phyloP scores from a whole-genome alignment of 2,329 filamentous ascomycete genomes.

The Emergomyces pasteurianus region DNA sequence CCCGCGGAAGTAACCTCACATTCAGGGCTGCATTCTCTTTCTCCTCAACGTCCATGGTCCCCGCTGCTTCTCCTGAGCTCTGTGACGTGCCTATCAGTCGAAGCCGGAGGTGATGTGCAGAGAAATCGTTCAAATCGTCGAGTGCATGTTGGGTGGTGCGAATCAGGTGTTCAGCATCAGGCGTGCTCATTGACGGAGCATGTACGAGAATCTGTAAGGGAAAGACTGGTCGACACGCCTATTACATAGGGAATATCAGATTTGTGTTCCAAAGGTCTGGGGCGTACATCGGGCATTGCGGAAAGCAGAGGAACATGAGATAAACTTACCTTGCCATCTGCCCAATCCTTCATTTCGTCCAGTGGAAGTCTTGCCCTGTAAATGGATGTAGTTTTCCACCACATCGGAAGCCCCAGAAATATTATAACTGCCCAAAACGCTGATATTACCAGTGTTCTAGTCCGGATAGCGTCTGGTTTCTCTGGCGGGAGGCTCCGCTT shows the following conservation, averaged over 20 bases:
- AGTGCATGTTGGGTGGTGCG: slow-evolving; percentile 74
- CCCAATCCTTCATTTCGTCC: slow-evolving; percentile 80
- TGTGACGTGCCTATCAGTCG: slow-evolving; percentile 41
- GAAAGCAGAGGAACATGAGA: background rate
- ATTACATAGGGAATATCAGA: slow-evolving; percentile 8
- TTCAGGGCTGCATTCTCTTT: slow-evolving; percentile 45
- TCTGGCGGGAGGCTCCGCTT: slow-evolving; percentile 57
- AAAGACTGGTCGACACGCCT: slow-evolving; percentile 83
- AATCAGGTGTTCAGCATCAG: slow-evolving; percentile 61
- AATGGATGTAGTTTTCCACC: slow-evolving; percentile 91
- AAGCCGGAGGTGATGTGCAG: slow-evolving; percentile 68
- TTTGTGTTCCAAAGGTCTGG: slow-evolving; percentile 1
- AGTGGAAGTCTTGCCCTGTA: slow-evolving; percentile 76
- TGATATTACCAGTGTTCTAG: slow-evolving; percentile 62
- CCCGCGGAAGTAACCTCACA: slow-evolving; percentile 52
- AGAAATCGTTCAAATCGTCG: slow-evolving; percentile 77
- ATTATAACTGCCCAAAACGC: slow-evolving; percentile 88
- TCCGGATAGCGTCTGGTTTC: slow-evolving; percentile 53
- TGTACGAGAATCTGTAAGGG: slow-evolving; percentile 72
- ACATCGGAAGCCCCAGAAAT: slow-evolving; percentile 77
- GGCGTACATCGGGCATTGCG: background rate
- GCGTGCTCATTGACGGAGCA: slow-evolving; percentile 50
- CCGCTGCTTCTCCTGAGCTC: slow-evolving; percentile 4
- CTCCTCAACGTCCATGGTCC: background rate
- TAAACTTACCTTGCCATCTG: slow-evolving; percentile 63